phyloP scores from a whole-genome alignment of 2,329 filamentous ascomycete genomes.

The Lojkania enalia region DNA sequence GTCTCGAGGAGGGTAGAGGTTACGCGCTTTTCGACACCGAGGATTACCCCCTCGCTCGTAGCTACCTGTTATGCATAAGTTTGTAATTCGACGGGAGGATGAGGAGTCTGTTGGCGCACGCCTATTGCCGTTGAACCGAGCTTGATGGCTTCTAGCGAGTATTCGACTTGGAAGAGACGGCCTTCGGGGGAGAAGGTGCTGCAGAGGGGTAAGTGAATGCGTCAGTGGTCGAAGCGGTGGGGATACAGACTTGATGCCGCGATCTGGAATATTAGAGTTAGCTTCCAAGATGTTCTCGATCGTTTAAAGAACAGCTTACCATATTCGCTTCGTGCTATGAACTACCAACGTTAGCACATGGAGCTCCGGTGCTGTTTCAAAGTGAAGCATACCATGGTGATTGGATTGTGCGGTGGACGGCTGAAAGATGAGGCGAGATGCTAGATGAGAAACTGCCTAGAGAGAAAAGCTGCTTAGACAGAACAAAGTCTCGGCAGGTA shows the following conservation, averaged over 20 bases:
- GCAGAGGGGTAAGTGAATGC: slow-evolving; percentile 31
- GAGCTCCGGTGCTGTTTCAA: slow-evolving; percentile 33
- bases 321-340: slow-evolving; percentile 99
- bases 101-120: slow-evolving; percentile 51
- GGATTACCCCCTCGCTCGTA: slow-evolving; percentile 90
- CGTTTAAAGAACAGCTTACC: slow-evolving; percentile 62
- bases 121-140: slow-evolving; percentile 97
- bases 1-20: slow-evolving; percentile 97
- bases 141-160: slow-evolving; percentile 99
- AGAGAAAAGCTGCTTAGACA: no score
- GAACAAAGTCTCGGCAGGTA: no score
- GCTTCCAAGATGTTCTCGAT: slow-evolving; percentile 18
- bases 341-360: slow-evolving; percentile 55
- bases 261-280: slow-evolving; percentile 63
- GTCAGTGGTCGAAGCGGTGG: slow-evolving; percentile 15
- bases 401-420: slow-evolving; percentile 7
- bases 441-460: neutral
- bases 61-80: slow-evolving; percentile 63
- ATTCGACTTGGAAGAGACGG: slow-evolving; percentile 99
- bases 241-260: slow-evolving; percentile 85
- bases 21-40: slow-evolving; percentile 98
- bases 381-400: slow-evolving; percentile 37
- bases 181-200: slow-evolving; percentile 99
- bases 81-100: slow-evolving; percentile 3
- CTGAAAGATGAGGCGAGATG: neutral